Evolutionary conservation across 805 yeast genomes (phyloP).

Genomic region (Priceomyces castillae): DNA sequence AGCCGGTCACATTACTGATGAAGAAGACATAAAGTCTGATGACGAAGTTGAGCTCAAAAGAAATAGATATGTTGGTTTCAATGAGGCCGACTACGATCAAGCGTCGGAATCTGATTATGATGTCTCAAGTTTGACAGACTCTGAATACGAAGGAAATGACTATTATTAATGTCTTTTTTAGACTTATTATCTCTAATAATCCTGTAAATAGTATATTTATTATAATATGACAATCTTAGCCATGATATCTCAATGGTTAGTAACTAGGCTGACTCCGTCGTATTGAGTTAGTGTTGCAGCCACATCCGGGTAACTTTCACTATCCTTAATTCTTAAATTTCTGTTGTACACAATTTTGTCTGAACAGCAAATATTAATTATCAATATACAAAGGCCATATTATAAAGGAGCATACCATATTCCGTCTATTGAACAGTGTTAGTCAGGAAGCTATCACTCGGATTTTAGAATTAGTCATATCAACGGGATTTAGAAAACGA

Average conservation of each 20-base stretch:
- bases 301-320: neutral
- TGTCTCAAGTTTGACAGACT: slow-evolving; percentile 21
- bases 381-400: neutral
- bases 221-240: no score
- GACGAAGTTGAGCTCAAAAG: slow-evolving; percentile 46
- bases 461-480: no score
- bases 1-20: slow-evolving; percentile 21
- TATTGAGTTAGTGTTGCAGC: neutral
- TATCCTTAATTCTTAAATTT: neutral
- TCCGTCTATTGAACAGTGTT: neutral
- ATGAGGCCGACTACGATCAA: slow-evolving; percentile 45
- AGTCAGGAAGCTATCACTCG: neutral
- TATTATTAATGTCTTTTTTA: slow-evolving; percentile 26
- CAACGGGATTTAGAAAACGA: no score
- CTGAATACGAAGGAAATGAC: slow-evolving; percentile 42
- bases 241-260: neutral
- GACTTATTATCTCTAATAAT: neutral
- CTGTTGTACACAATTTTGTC: neutral
- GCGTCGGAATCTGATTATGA: slow-evolving; percentile 30
- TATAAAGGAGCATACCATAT: neutral
- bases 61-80: slow-evolving; percentile 40
- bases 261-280: neutral
- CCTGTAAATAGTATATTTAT: neutral
- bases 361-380: neutral
- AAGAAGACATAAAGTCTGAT: slow-evolving; percentile 34